Evolutionary conservation across 2,329 filamentous ascomycete species (phyloP).

Genomic region (Pyricularia sp.): DNA sequence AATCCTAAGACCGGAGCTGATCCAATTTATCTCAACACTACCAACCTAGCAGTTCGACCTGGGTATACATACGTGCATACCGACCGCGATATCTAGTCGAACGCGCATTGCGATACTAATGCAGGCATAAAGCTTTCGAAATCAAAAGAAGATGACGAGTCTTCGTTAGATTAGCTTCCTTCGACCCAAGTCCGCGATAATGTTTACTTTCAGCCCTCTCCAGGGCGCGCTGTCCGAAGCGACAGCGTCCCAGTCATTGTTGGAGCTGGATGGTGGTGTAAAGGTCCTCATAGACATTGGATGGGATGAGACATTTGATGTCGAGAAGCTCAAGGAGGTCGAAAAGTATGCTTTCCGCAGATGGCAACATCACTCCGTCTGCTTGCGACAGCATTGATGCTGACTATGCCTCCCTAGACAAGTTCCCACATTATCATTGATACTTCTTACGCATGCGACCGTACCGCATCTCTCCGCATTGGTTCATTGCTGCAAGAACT

Average conservation of each 20-base stretch:
- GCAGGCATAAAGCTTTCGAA: background rate
- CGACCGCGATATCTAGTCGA: background rate
- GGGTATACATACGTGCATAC: background rate
- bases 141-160: background rate
- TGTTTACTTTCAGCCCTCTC: conserved; percentile 95
- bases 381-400: conserved; percentile 1
- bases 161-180: background rate
- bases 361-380: conserved; percentile 5
- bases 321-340: conserved; percentile 71
- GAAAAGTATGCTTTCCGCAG: conserved; percentile 58
- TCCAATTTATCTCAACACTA: background rate
- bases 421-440: conserved; percentile 81
- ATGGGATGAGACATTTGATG: conserved; percentile 90
- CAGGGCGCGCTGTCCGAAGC: conserved; percentile 86
- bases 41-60: background rate
- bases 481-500: conserved; percentile 94
- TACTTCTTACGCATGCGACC: conserved; percentile 92
- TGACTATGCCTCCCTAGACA: conserved; percentile 46
- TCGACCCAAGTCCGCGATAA: conserved; percentile 26
- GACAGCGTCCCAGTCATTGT: conserved; percentile 82
- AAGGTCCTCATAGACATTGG: conserved; percentile 92
- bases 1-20: background rate
- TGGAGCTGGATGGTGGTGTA: conserved; percentile 93
- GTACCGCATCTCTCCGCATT: conserved; percentile 86
- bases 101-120: background rate